Evolutionary conservation across 768 basidiomycete genomes (phyloP), one percentile per base, ranked within the genome.

Genomic region (Russula ochroleuca): DNA sequence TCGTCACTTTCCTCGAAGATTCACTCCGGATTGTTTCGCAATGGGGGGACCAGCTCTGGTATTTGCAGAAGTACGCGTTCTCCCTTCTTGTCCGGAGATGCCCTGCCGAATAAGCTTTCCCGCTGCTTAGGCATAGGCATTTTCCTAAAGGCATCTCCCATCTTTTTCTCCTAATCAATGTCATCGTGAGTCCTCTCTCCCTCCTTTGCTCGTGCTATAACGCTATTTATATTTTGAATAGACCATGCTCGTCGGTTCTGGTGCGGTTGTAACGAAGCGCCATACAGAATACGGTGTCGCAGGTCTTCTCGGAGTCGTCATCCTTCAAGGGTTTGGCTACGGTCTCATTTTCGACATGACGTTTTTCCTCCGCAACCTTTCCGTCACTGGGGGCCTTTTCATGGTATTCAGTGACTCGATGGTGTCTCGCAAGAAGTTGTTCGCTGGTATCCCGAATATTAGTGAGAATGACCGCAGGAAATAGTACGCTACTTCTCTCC

Each of bases 331-430:
- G 50, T 90, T 99, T 69, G 97, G 97, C 69, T 99, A 99, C 72
- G 97, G 97, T 38, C 90, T 99, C 74, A 96, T 99, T 72, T 99
- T 99, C 76, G 97, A 98, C 81, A 83, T 98, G 75, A 98, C 92
- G 78, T 99, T 99, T 84, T 99, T 99, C 93, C 88, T 98, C 50
- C 94, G 97, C 75, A 99, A 98, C 77, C 82, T 99, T 61, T 91
- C 88, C 66, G 97, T 99, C 73, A 94, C 98, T 66, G 97, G 97
- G 60, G 97, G 97, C 59, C 85, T 99, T 51, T 87, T 99, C 77
- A 99, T 99, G 97, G 95, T 98, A 28, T 94, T 99, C 76, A 94
- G 90, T 67, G 97, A 99, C 74, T 91, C 93, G 1, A 89, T 98
- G 83, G 82, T 91, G 62, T 89, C 86, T 23, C 84, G 87, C 75